Conservation (phyloP, 2,329 filamentous ascomycete genomes). For the Teratosphaeria gauchensis region DNA sequence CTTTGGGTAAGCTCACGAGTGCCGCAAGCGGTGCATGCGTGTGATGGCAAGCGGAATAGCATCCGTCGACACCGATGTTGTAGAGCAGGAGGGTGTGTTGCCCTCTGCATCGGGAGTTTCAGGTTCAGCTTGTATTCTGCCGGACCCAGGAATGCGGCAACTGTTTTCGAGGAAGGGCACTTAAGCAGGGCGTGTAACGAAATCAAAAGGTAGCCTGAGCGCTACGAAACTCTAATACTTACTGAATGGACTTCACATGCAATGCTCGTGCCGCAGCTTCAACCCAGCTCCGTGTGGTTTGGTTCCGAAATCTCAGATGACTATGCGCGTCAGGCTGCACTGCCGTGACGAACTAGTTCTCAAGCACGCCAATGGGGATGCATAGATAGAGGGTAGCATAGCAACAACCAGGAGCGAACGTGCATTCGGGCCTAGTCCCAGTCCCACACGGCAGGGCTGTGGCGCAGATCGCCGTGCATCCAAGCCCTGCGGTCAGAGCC, state of each 20-base stretch:
- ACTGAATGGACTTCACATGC: slow-evolving; percentile 10
- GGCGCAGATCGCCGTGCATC: slow-evolving; percentile 22
- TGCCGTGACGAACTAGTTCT: slow-evolving; percentile 12
- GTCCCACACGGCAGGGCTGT: slow-evolving; percentile 23
- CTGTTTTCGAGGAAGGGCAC: not conserved
- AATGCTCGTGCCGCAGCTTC: not conserved
- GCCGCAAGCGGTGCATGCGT: not conserved
- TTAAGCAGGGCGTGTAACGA: slow-evolving; percentile 13
- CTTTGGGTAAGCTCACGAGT: not conserved
- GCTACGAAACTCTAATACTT: slow-evolving; percentile 3
- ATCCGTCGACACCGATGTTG: not conserved
- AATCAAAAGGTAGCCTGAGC: slow-evolving; percentile 5
- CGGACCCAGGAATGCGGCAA: slow-evolving; percentile 18
- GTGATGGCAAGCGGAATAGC: not conserved
- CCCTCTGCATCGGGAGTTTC: slow-evolving; percentile 9
- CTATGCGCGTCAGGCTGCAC: not conserved
- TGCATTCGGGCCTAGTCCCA: slow-evolving; percentile 13
- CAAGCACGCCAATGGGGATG: not conserved
- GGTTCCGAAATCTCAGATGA: not conserved
- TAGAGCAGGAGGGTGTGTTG: not conserved
- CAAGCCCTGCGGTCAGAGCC: slow-evolving; percentile 11
- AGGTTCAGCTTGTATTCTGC: slow-evolving; percentile 9
- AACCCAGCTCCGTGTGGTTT: not conserved
- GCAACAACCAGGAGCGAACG: slow-evolving; percentile 7
- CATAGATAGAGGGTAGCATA: slow-evolving; percentile 2